Conservation (phyloP, 2,329 filamentous ascomycete species). For the Alternaria sp. region DNA sequence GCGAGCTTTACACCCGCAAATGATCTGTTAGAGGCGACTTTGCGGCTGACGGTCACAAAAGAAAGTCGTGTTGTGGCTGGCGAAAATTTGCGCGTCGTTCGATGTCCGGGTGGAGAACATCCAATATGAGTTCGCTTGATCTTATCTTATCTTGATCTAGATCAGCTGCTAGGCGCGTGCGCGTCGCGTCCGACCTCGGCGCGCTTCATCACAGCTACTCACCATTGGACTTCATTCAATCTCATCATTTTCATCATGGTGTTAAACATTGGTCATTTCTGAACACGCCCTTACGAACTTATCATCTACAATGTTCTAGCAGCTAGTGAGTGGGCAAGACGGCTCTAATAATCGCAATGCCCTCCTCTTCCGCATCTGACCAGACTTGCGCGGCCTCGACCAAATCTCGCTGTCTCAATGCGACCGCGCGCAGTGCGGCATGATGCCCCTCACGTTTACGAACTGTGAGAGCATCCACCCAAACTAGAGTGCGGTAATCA, state of each 20-base stretch:
- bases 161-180: background rate
- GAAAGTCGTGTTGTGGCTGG: background rate
- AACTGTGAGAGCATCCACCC: background rate
- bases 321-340: background rate
- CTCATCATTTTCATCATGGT: background rate
- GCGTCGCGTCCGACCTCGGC: background rate
- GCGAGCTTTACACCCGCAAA: background rate
- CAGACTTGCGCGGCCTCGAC: background rate
- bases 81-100: conserved; percentile 5
- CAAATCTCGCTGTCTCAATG: background rate
- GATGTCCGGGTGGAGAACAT: background rate
- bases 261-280: background rate
- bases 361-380: background rate
- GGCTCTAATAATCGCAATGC: background rate
- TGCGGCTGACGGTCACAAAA: background rate
- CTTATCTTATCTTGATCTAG: conserved; percentile 27
- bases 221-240: background rate
- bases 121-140: conserved; percentile 1
- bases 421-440: background rate
- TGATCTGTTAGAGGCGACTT: background rate
- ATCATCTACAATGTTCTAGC: background rate
- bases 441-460: background rate
- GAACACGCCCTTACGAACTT: background rate
- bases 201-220: background rate
- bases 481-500: background rate